Evolutionary conservation across 441 rosid species (phyloP).

Genomic region (Adansonia gregorii): DNA sequence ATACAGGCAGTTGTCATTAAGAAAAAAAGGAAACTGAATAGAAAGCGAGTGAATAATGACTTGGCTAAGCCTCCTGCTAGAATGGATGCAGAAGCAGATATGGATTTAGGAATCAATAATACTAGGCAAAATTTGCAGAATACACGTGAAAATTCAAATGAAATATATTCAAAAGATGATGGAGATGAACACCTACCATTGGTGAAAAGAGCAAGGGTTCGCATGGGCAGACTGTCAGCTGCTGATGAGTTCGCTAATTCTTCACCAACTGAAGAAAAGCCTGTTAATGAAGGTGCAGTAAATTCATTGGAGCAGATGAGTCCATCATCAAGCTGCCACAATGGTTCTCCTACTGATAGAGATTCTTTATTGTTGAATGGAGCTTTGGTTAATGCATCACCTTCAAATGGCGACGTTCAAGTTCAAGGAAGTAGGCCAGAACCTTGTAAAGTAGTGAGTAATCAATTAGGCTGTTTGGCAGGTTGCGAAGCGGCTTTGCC

Average conservation of each 20-base stretch:
- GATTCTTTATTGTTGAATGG: slow-evolving; percentile 37
- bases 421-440: slow-evolving; percentile 39
- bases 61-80: slow-evolving; percentile 42
- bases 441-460: slow-evolving; percentile 41
- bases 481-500: slow-evolving; percentile 76
- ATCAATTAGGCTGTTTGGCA: slow-evolving; percentile 54
- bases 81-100: slow-evolving; percentile 33
- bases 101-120: slow-evolving; percentile 37
- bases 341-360: slow-evolving; percentile 38
- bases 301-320: slow-evolving; percentile 42
- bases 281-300: slow-evolving; percentile 38
- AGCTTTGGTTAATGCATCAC: slow-evolving; percentile 42
- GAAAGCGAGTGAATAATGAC: slow-evolving; percentile 60
- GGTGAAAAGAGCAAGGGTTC: slow-evolving; percentile 94
- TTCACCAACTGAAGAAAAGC: slow-evolving; percentile 52
- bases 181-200: slow-evolving; percentile 97
- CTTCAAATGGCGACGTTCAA: slow-evolving; percentile 42
- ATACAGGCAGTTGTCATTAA: slow-evolving; percentile 62
- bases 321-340: slow-evolving; percentile 37
- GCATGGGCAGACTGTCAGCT: slow-evolving; percentile 71
- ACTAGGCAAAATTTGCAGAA: slow-evolving; percentile 44
- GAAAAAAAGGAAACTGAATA: slow-evolving; percentile 78
- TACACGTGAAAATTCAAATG: slow-evolving; percentile 43
- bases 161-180: slow-evolving; percentile 56
- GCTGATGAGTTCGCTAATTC: slow-evolving; percentile 37